phyloP scores from a whole-genome alignment of 345 rosid genomes.

The Stellera chamaejasme region DNA sequence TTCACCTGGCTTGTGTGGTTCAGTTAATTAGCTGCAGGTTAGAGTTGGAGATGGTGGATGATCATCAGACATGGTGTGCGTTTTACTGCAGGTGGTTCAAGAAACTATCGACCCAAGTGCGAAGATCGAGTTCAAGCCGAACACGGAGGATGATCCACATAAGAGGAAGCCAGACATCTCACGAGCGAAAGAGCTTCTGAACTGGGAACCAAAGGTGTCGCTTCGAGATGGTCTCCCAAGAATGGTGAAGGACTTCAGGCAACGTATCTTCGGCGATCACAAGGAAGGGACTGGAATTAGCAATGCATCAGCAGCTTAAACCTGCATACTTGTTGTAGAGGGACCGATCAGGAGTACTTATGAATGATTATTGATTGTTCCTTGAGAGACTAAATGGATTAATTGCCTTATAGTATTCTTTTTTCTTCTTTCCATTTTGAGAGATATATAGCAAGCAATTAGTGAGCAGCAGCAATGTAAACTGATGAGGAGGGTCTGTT shows the following conservation, averaged over 20 bases:
- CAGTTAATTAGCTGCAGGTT: not conserved
- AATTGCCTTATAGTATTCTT: too few species aligned
- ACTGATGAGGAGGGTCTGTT: too few species aligned
- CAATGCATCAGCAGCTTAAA: conserved; percentile 29
- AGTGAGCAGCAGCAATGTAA: too few species aligned
- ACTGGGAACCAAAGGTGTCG: conserved; percentile 91
- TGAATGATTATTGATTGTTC: too few species aligned
- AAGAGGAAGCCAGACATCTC: conserved; percentile 98
- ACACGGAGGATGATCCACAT: conserved; percentile 99
- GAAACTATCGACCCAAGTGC: conserved; percentile 94
- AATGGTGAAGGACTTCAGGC: conserved; percentile 92
- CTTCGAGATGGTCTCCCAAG: conserved; percentile 85
- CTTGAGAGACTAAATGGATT: too few species aligned
- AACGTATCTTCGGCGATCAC: conserved; percentile 88
- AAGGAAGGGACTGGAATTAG: conserved; percentile 41
- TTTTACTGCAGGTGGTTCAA: conserved; percentile 68
- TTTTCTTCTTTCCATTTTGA: too few species aligned
- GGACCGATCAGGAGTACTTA: too few species aligned
- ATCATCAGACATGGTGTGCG: not conserved
- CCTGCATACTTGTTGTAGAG: not conserved
- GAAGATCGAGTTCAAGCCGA: conserved; percentile 82
- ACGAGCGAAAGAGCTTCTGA: conserved; percentile 78
- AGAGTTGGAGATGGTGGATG: not conserved
- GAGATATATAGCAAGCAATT: too few species aligned
- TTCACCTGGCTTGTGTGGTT: not conserved